A percentile compares a stretch with the other conserved stretches of the same genome.
phyloP scores from a whole-genome alignment of 23 red algal genomes.

The Cyanidium caldarium region DNA sequence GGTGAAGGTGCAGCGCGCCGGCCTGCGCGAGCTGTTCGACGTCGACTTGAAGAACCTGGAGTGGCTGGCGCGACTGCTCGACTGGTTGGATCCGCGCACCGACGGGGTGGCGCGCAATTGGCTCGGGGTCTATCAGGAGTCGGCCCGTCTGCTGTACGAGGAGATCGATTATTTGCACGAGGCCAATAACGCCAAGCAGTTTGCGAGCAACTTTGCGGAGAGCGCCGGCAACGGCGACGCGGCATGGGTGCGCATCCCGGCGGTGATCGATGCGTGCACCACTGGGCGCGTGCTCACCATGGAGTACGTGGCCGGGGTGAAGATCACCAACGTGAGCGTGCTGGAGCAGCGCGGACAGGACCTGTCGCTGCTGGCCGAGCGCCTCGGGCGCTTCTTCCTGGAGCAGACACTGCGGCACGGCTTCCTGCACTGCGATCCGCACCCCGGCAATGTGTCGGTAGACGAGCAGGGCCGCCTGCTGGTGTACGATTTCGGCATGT shows the following conservation, averaged over 20 bases:
- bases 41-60: slow-evolving; percentile 85
- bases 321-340: slow-evolving; percentile 53
- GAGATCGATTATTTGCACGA: slow-evolving; percentile 91
- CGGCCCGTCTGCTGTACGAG: slow-evolving; percentile 71
- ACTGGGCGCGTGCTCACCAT: slow-evolving; percentile 62
- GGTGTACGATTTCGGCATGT: slow-evolving; percentile 94
- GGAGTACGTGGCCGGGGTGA: slow-evolving; percentile 88
- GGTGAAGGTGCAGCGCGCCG: slow-evolving; percentile 86
- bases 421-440: slow-evolving; percentile 87
- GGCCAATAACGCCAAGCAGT: slow-evolving; percentile 51
- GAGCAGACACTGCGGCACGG: slow-evolving; percentile 78
- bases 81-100: slow-evolving; percentile 46
- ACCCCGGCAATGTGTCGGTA: slow-evolving; percentile 70
- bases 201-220: slow-evolving; percentile 55
- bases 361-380: slow-evolving; percentile 28
- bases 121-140: slow-evolving; percentile 80
- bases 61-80: slow-evolving; percentile 43
- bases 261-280: slow-evolving; percentile 42
- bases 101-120: slow-evolving; percentile 65
- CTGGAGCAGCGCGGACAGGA: slow-evolving; percentile 51
- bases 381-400: slow-evolving; percentile 63
- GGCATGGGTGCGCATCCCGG: slow-evolving; percentile 57
- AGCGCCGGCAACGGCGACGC: not conserved
- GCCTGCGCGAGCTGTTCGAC: slow-evolving; percentile 73
- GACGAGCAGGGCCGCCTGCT: slow-evolving; percentile 58